Conservation (phyloP, 2,329 filamentous ascomycete genomes). For the Ophiocordyceps unilateralis region DNA sequence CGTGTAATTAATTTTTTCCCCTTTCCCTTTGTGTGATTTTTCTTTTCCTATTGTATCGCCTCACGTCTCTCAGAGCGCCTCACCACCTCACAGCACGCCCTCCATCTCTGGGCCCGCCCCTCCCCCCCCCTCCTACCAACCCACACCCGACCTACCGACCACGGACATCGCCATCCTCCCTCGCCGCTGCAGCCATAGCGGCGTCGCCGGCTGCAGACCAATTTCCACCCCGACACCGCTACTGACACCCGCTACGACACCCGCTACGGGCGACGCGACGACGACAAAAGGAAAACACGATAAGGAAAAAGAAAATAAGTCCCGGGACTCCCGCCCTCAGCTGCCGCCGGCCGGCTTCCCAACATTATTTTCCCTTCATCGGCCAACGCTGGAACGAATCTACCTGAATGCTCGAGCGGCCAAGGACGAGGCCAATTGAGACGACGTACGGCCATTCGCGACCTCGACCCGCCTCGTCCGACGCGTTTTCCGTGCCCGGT, state of each 20-base stretch:
- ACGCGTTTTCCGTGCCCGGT: slow-evolving; percentile 24
- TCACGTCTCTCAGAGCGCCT: too few species aligned
- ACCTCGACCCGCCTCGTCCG: slow-evolving; percentile 39
- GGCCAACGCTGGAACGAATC: too few species aligned
- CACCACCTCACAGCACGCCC: too few species aligned
- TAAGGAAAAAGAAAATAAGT: neutral
- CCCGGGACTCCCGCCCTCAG: neutral
- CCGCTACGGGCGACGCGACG: neutral
- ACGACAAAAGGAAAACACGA: neutral
- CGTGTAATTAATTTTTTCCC: too few species aligned
- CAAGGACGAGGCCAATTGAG: slow-evolving; percentile 15
- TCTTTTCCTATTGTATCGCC: too few species aligned
- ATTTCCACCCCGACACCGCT: neutral
- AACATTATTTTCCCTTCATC: neutral
- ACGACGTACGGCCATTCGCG: slow-evolving; percentile 36
- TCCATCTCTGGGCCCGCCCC: too few species aligned
- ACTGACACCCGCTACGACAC: too few species aligned
- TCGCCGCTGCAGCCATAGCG: neutral
- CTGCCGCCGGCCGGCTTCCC: neutral
- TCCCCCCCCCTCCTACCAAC: neutral
- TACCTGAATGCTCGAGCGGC: slow-evolving; percentile 15
- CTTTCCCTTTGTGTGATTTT: too few species aligned
- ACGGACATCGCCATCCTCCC: neutral
- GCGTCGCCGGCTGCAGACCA: neutral
- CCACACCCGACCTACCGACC: neutral